Base-by-base conservation (phyloP, 768 basidiomycete genomes). In the Cubamyces sp. region DNA sequence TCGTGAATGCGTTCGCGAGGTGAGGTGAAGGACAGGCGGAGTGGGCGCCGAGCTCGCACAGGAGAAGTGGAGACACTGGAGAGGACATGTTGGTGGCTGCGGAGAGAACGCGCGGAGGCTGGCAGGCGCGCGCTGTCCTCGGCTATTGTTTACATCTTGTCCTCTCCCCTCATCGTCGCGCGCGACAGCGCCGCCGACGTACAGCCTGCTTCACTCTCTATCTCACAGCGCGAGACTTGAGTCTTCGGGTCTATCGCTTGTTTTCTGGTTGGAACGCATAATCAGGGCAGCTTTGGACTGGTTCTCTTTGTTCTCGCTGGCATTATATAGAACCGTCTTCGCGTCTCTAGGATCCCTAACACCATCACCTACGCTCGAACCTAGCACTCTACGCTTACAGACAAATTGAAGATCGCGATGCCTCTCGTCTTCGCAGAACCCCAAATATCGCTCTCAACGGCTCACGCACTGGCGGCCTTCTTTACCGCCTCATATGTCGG, bases 401-500 rank as follows among this genome's bases (percentile, higher is more conserved):
- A 41, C 30, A 23, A 0, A 1, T 26, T 11, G 21, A 14, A 21
- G 7, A 21, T 16, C 39, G 37, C 50, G 16, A 69, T 69, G 67
- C 46, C 60, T 8, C 52, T 64, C 9, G 64, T 64, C 21, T 68
- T 72, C 37, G 19, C 61, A 8, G 30, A 53, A n/a, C 68, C 71
- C 11, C 65, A 67, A 9, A 62, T 74, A 21, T 60, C 71, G 15
- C 26, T 71, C 6, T 54, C 49, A 15, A 62, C 63, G 15, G 82
- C 88, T 1, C 86, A 90, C 66, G 48, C 78, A 1, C 74, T 89
- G 18, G 85, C 90, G 1, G 72, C 83, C 5, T 69, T 81, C 51
- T 85, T 94, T 68, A 85, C 85, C 2, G 61, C 76, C 21, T 80
- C 81, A 54, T 97, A 96, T 68, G 93, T 97, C 54, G 91, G 90